These are phyloP conservation scores for Desmodesmus armatus DNA, from an alignment of 139 green algal genomes.

Conservation along the genomic window DNA sequence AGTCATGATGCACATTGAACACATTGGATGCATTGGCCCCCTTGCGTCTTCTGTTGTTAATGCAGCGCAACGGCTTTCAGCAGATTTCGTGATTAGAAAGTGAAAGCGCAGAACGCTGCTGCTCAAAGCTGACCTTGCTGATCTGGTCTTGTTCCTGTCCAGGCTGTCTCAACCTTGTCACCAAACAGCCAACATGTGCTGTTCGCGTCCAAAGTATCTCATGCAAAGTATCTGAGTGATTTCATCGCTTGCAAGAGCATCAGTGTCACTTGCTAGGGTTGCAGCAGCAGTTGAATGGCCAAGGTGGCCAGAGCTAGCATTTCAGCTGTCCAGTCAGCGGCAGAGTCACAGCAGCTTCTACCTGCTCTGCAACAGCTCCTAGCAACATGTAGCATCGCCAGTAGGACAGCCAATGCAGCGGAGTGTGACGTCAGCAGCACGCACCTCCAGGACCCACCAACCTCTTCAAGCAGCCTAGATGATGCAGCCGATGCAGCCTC, in stretches of 20 bases:
- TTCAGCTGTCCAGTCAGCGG: neutral
- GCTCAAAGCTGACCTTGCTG: too few species aligned
- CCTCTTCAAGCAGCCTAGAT: neutral
- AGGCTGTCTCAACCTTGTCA: too few species aligned
- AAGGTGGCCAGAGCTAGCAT: neutral
- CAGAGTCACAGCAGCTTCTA: neutral
- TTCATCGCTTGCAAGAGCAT: neutral
- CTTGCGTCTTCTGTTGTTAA: too few species aligned
- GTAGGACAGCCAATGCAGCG: neutral
- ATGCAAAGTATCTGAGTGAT: too few species aligned
- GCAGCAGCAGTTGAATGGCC: neutral
- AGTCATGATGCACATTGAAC: too few species aligned
- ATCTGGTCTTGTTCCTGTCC: too few species aligned
- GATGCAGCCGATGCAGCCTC: neutral
- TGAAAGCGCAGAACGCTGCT: too few species aligned
- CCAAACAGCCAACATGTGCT: too few species aligned
- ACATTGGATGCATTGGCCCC: too few species aligned
- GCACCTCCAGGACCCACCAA: neutral
- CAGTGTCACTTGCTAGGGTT: neutral
- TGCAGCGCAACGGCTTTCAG: too few species aligned
- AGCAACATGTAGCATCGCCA: neutral
- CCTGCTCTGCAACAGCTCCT: constrained; percentile 16
- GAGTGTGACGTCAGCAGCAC: neutral
- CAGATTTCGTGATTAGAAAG: too few species aligned
- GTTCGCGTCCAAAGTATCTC: too few species aligned